Percentiles rank a stretch among this genome's conserved stretches.
Evolutionary conservation across 805 yeast species (phyloP).

Genomic region (Candida gorgasii): DNA sequence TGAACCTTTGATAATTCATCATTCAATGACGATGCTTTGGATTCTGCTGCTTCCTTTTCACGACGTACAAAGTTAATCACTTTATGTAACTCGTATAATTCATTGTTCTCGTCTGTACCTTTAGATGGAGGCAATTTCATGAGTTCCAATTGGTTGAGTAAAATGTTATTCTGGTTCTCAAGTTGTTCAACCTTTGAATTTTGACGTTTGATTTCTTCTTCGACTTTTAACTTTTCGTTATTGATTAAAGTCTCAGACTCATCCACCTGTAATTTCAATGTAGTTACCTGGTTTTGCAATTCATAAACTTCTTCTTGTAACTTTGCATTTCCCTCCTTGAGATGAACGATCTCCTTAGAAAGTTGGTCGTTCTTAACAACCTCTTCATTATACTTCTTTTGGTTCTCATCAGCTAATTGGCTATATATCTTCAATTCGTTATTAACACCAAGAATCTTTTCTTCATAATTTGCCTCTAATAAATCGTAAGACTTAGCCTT

Average conservation of each 20-base stretch:
- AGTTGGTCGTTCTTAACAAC: constrained; percentile 56
- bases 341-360: constrained; percentile 28
- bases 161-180: constrained; percentile 63
- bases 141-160: constrained; percentile 67
- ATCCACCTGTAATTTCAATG: constrained; percentile 15
- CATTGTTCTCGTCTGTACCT: constrained; percentile 10
- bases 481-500: constrained; percentile 38
- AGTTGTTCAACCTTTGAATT: constrained; percentile 54
- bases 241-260: constrained; percentile 21
- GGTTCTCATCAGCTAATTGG: constrained; percentile 48
- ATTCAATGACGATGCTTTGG: constrained; percentile 39
- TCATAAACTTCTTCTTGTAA: constrained; percentile 16
- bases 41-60: constrained; percentile 70
- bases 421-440: constrained; percentile 44
- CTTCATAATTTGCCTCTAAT: constrained; percentile 33
- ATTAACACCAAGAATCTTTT: constrained; percentile 26
- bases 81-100: constrained; percentile 36
- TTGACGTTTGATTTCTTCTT: constrained; percentile 41
- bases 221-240: constrained; percentile 23
- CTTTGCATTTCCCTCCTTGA: constrained; percentile 20
- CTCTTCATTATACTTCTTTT: constrained; percentile 56
- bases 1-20: constrained; percentile 58
- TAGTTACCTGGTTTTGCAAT: constrained; percentile 15
- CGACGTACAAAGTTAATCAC: constrained; percentile 65
- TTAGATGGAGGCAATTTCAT: constrained; percentile 13